Percentiles rank a stretch among this genome's conserved stretches.
phyloP scores from a whole-genome alignment of 331 rosid genomes.

The Saraca asoca region DNA sequence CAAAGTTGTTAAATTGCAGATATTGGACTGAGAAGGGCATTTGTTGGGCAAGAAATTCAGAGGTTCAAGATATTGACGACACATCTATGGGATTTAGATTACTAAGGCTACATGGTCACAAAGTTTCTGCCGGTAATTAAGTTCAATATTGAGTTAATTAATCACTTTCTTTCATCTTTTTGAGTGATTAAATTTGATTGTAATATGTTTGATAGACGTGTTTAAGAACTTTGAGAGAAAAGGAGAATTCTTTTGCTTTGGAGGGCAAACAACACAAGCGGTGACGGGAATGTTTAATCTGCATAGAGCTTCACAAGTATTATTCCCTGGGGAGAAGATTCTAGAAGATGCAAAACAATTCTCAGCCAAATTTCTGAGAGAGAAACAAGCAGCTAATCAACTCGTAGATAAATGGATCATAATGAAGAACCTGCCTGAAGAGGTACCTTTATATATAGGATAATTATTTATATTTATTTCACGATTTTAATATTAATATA shows the following conservation, averaged over 20 bases:
- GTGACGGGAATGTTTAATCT: conserved; percentile 64
- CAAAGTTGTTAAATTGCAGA: conserved; percentile 38
- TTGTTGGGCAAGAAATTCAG: conserved; percentile 58
- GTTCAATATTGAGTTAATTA: too few relatives aligned
- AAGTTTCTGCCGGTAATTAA: conserved; percentile 51
- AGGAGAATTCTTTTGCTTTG: conserved; percentile 53
- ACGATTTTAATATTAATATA: too few relatives aligned
- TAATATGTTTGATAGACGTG: conserved; percentile 19
- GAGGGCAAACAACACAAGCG: conserved; percentile 57
- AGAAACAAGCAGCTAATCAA: conserved; percentile 45
- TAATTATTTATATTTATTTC: too few relatives aligned
- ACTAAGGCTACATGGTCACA: conserved; percentile 50
- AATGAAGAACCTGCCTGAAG: conserved; percentile 58
- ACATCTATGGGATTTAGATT: conserved; percentile 63
- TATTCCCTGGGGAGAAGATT: conserved; percentile 53
- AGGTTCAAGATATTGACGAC: conserved; percentile 57
- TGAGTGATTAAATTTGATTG: too few relatives aligned
- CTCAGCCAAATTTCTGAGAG: conserved; percentile 45
- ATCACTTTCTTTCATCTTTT: too few relatives aligned
- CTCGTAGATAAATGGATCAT: conserved; percentile 67
- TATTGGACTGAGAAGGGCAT: conserved; percentile 54
- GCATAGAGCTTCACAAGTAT: conserved; percentile 50
- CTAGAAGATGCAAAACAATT: conserved; percentile 49
- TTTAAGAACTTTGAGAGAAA: conserved; percentile 52
- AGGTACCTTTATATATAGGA: too few relatives aligned